Evolutionary conservation across 73 alveolate genomes (phyloP).

Genomic region (Paramecium caudatum): DNA sequence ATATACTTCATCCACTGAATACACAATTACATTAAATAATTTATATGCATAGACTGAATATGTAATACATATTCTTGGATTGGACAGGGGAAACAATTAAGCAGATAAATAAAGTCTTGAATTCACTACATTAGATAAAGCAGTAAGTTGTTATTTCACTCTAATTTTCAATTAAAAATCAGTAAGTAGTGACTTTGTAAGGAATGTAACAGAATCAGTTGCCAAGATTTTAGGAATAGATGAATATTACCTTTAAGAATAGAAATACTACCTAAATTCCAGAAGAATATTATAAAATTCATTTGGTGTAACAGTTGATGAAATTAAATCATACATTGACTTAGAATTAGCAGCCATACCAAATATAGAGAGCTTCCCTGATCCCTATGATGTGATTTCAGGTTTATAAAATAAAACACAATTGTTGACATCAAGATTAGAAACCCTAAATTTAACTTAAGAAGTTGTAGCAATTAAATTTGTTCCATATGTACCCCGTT

Average conservation of each 20-base stretch:
- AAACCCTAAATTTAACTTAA: conserved; percentile 48
- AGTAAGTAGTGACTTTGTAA: not conserved
- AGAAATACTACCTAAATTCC: conserved; percentile 40
- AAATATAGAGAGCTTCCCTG: conserved; percentile 30
- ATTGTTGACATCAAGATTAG: conserved; percentile 45
- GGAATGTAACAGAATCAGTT: conserved; percentile 1
- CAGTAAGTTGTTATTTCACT: conserved; percentile 52
- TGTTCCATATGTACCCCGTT: conserved; percentile 56
- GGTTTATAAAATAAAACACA: conserved; percentile 59
- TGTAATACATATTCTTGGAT: conserved; percentile 31
- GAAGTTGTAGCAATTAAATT: conserved; percentile 50
- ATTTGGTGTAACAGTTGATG: conserved; percentile 9
- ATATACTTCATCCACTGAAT: conserved; percentile 2
- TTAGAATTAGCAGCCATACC: conserved; percentile 64
- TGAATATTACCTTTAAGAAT: not conserved
- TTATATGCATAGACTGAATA: conserved; percentile 63
- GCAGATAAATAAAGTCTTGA: not conserved
- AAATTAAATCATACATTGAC: conserved; percentile 10
- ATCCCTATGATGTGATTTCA: conserved; percentile 34
- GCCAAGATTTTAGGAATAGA: conserved; percentile 51
- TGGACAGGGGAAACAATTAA: conserved; percentile 73
- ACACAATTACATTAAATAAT: conserved; percentile 5
- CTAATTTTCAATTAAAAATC: conserved; percentile 9
- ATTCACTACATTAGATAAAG: conserved; percentile 42
- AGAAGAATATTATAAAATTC: conserved; percentile 22